Percentiles rank a stretch among this genome's conserved stretches.
Evolutionary conservation across 1,284 basidiomycete genomes (phyloP).

Genomic region (Microbotryum silenes-acaulis): DNA sequence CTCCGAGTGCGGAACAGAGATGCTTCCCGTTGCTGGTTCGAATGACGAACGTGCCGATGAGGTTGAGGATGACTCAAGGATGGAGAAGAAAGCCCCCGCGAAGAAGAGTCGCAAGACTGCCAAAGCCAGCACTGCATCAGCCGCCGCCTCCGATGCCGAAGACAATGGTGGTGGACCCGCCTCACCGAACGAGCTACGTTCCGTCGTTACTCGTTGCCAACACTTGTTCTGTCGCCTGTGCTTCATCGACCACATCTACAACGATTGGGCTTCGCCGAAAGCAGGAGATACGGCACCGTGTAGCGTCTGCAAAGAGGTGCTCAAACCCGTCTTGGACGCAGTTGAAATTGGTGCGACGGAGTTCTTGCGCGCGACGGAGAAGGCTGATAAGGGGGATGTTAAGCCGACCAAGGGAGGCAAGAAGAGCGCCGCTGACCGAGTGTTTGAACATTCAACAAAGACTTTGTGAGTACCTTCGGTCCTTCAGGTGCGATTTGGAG

Average conservation of each 20-base stretch:
- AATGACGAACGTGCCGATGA: slow-evolving; percentile 44
- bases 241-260: slow-evolving; percentile 51
- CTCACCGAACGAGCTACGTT: slow-evolving; percentile 45
- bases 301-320: slow-evolving; percentile 61
- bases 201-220: slow-evolving; percentile 81
- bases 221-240: slow-evolving; percentile 88
- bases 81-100: slow-evolving; percentile 24
- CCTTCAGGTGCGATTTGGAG: background rate
- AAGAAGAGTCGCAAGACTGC: slow-evolving; percentile 39
- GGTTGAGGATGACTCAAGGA: slow-evolving; percentile 38
- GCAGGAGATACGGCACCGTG: slow-evolving; percentile 67
- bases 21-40: slow-evolving; percentile 41
- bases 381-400: slow-evolving; percentile 2
- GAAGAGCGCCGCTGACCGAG: slow-evolving; percentile 18
- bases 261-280: slow-evolving; percentile 54
- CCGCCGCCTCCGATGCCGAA: slow-evolving; percentile 46
- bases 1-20: slow-evolving; percentile 72
- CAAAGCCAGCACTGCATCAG: slow-evolving; percentile 44
- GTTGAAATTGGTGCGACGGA: slow-evolving; percentile 31
- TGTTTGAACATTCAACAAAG: slow-evolving; percentile 36
- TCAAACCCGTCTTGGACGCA: slow-evolving; percentile 34
- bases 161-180: slow-evolving; percentile 42
- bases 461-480: slow-evolving; percentile 25
- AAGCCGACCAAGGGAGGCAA: slow-evolving; percentile 1
- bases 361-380: slow-evolving; percentile 19